Conservation (phyloP, 1,139 yeast species). For the Lodderomyces jiufengensis region DNA sequence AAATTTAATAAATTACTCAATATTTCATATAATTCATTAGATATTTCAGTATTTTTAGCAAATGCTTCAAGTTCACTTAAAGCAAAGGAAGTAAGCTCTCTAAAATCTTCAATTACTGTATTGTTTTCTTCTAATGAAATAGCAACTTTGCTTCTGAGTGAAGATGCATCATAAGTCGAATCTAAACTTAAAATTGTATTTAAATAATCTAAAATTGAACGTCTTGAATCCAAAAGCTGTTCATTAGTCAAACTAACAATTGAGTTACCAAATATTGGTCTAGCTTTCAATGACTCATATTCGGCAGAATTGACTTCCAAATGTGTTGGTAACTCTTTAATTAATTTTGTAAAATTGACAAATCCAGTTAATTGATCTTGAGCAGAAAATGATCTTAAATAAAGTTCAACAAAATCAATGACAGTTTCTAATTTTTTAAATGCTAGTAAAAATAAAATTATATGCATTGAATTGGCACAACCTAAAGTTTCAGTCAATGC, state of each 20-base stretch:
- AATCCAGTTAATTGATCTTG: slow-evolving; percentile 66
- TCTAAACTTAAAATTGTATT: slow-evolving; percentile 11
- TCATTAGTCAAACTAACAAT: slow-evolving; percentile 47
- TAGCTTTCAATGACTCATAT: slow-evolving; percentile 38
- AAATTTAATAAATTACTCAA: slow-evolving; percentile 62
- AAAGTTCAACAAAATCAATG: slow-evolving; percentile 67
- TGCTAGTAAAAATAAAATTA: slow-evolving; percentile 68
- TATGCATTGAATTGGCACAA: slow-evolving; percentile 61
- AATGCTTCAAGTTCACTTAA: slow-evolving; percentile 35
- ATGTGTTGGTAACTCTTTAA: slow-evolving; percentile 49
- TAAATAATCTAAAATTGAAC: slow-evolving; percentile 49
- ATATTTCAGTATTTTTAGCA: slow-evolving; percentile 21
- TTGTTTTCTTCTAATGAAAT: slow-evolving; percentile 38
- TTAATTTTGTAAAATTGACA: slow-evolving; percentile 49
- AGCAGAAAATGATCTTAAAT: slow-evolving; percentile 64
- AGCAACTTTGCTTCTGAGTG: slow-evolving; percentile 58
- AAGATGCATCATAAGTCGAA: slow-evolving; percentile 29
- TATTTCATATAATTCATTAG: slow-evolving; percentile 37
- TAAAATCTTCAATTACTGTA: slow-evolving; percentile 39
- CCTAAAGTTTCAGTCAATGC: slow-evolving; percentile 78
- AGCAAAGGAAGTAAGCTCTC: slow-evolving; percentile 37
- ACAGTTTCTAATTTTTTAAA: slow-evolving; percentile 53
- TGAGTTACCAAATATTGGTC: slow-evolving; percentile 65
- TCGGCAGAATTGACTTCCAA: slow-evolving; percentile 38
- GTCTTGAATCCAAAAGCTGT: slow-evolving; percentile 50